Base-by-base conservation (phyloP, 768 basidiomycete species). In the Phallus indusiatus region DNA sequence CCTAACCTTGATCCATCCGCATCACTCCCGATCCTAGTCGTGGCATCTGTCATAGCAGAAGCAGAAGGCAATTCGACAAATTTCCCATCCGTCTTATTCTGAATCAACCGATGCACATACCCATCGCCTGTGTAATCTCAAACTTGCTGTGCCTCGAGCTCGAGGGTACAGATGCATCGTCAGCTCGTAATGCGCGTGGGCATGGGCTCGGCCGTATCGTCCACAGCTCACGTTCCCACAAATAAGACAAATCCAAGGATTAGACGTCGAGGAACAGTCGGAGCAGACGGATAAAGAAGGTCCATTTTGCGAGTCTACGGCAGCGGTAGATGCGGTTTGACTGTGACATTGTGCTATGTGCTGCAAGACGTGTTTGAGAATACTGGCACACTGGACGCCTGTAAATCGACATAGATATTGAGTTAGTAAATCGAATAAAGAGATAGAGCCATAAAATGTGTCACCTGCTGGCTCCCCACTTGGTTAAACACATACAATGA, bases 91-190 rank as follows among this genome's bases (percentile, higher is more conserved):
- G 91, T 85, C n/a, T n/a, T n/a, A n/a, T n/a, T n/a, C n/a, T n/a
- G n/a, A n/a, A n/a, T n/a, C n/a, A n/a, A n/a, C n/a, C 96, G 85
- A 70, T 98, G 96, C 10, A 99, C 96, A 69, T 99, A 96, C 59
- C 90, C 92, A 67, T 96, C 94, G 1, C 92, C 90, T 1, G 92
- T 90, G 67, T 98, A 99, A 71, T 97, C 93, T 95, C 96, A 99
- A 1, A 98, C 94, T 28, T 95, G 81, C 67, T 96, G 93, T 0
- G 95, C 97, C 74, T 96, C 94, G 46, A 97, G 79, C 71, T 98
- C 95, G 62, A 98, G 80, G 1, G 95, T 94, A 94, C 0, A 93
- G 79, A 73, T 99, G 96, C 0, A 91, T 94, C 8, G 92, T 94
- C 47, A 76, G 75, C 66, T 89, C 80, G 69, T 91, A 99, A 69